A percentile compares a stretch with the other conserved stretches of the same genome.
phyloP scores from a whole-genome alignment of 2,329 filamentous ascomycete species.

The Penicillium sp. region DNA sequence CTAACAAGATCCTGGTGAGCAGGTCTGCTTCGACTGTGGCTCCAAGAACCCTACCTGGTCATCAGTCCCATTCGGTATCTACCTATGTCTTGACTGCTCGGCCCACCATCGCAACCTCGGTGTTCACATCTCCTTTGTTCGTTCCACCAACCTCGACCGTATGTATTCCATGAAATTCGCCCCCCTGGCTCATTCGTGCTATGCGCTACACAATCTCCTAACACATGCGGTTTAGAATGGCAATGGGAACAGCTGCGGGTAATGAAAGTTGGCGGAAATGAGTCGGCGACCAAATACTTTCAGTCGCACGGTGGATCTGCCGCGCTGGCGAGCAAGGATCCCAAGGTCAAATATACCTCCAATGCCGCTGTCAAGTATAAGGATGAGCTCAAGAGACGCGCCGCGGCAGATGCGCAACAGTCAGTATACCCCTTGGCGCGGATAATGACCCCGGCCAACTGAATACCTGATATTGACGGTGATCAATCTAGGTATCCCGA shows the following conservation, averaged over 20 bases:
- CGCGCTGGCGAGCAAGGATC: constrained; percentile 92
- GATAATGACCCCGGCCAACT: background rate
- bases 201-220: constrained; percentile 21
- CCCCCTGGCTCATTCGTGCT: background rate
- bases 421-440: constrained; percentile 52
- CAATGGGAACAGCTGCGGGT: constrained; percentile 97
- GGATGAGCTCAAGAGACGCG: constrained; percentile 87
- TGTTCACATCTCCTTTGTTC: constrained; percentile 98
- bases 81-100: constrained; percentile 96
- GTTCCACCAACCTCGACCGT: constrained; percentile 98
- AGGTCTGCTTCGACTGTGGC: constrained; percentile 98
- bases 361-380: constrained; percentile 96
- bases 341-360: constrained; percentile 95
- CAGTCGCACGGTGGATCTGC: constrained; percentile 94
- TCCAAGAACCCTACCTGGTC: constrained; percentile 99
- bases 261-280: constrained; percentile 98
- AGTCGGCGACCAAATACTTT: constrained; percentile 98
- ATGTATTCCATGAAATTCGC: constrained; percentile 50
- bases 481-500: constrained; percentile 68
- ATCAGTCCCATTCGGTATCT: constrained; percentile 95
- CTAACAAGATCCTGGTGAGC: constrained; percentile 25
- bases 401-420: constrained; percentile 81
- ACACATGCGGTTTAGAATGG: constrained; percentile 68
- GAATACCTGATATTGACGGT: constrained; percentile 16
- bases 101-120: constrained; percentile 96